Conservation (phyloP, 139 green algal species). For the Choricystis sp. region DNA sequence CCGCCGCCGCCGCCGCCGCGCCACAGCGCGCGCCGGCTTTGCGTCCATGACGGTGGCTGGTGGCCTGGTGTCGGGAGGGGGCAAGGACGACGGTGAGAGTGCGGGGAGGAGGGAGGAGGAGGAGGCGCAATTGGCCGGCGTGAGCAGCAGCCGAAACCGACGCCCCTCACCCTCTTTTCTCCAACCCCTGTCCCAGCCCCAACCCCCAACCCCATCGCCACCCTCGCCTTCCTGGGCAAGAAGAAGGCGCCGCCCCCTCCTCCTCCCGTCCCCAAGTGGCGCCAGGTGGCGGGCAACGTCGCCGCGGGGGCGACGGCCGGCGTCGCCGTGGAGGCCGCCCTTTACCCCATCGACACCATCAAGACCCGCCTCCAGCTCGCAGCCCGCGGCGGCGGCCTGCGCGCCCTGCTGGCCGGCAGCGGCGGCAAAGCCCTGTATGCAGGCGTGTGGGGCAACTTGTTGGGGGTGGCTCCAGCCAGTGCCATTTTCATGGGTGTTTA, state of each 20-base stretch:
- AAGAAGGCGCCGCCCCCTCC: constrained; percentile 3
- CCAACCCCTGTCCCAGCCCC: too few relatives aligned
- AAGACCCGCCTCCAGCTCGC: constrained; percentile 91
- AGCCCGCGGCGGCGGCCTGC: constrained; percentile 52
- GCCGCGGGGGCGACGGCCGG: constrained; percentile 61
- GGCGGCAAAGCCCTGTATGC: constrained; percentile 73
- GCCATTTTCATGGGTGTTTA: constrained; percentile 91
- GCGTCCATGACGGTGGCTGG: too few relatives aligned
- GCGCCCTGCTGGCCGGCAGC: constrained; percentile 47
- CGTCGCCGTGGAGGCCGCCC: constrained; percentile 62
- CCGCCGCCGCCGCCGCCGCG: too few relatives aligned
- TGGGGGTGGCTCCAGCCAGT: constrained; percentile 64
- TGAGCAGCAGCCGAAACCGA: too few relatives aligned
- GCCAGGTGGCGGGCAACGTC: constrained; percentile 48
- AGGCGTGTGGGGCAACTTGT: constrained; percentile 70
- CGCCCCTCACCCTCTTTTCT: too few relatives aligned
- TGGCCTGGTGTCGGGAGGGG: too few relatives aligned
- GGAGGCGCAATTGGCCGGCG: too few relatives aligned
- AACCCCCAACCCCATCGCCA: not conserved
- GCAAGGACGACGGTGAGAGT: too few relatives aligned
- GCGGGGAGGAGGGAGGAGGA: too few relatives aligned
- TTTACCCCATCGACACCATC: constrained; percentile 98
- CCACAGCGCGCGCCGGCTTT: too few relatives aligned
- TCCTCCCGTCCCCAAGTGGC: constrained; percentile 31
- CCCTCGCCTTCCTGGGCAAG: not conserved